Conservation (phyloP, 2,329 filamentous ascomycete species). For the Chaetothyriales sp. region DNA sequence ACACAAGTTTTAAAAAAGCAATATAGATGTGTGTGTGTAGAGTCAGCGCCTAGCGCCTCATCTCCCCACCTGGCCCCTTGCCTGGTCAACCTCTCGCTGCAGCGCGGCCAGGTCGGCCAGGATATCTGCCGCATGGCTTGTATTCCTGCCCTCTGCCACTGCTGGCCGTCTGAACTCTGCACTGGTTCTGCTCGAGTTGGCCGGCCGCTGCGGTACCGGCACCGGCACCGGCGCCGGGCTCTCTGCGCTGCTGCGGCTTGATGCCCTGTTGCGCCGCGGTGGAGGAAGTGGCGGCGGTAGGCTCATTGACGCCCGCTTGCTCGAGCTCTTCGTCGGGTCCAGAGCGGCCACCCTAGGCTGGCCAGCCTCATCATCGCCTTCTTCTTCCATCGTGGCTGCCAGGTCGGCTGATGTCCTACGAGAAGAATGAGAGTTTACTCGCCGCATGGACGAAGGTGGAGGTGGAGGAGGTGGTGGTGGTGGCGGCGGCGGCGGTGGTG, state of each 20-base stretch:
- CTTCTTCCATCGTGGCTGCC: constrained; percentile 2
- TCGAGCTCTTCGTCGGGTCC: constrained; percentile 1
- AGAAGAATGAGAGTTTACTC: constrained; percentile 24
- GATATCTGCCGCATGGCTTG: constrained; percentile 40
- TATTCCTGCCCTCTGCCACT: constrained; percentile 17
- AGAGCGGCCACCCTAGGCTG: neutral
- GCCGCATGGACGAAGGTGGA: constrained; percentile 43
- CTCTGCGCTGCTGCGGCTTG: constrained; percentile 27
- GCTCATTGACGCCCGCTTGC: constrained; percentile 21
- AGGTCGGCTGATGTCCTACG: constrained; percentile 12
- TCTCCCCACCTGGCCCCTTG: constrained; percentile 30
- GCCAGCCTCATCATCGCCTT: neutral
- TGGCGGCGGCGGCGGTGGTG: constrained; percentile 27
- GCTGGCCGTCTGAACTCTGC: constrained; percentile 1
- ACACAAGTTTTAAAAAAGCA: neutral
- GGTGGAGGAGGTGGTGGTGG: constrained; percentile 38
- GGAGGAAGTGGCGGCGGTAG: constrained; percentile 36
- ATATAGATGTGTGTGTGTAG: neutral
- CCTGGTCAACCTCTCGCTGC: constrained; percentile 61
- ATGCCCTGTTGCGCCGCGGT: constrained; percentile 33
- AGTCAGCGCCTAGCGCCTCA: too few species aligned
- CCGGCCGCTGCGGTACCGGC: constrained; percentile 7
- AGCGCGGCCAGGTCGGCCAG: constrained; percentile 58
- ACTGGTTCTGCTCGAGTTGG: neutral
- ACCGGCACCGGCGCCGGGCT: constrained; percentile 15